Evolutionary conservation across 495 filamentous ascomycete species (phyloP), one percentile per base, ranked within the genome.

Genomic region (Oleoguttula mirabilis): DNA sequence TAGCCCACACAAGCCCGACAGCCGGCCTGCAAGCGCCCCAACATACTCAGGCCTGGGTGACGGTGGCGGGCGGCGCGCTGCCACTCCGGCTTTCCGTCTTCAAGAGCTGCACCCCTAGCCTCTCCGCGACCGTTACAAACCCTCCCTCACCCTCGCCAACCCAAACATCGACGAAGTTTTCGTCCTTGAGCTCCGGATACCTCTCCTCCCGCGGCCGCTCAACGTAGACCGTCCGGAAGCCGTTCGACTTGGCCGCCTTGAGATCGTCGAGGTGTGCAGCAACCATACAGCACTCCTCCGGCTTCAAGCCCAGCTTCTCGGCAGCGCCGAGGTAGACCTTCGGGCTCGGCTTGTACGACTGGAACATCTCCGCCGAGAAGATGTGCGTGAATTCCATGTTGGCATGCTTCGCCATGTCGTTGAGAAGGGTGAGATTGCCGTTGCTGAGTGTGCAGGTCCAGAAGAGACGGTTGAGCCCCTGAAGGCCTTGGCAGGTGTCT

Each of bases 311-410:
- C 32, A 87, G 59, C 32, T 62, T 60, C 32, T 63, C 52, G 11
- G 69, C 80, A 2, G 81, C 82, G 0, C 82, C 83, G 0, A 66
- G 60, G 57, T 87, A 88, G 4, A 80, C 76, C 30, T 59, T 62
- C 12, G 76, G 70, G 47, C 73, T 69, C 5, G 84, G 84, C 57
- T 90, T 92, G 55, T 88, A 88, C 5, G 75, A 77, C n/a, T 66
- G 63, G 53, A 85, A 88, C 45, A 79, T 66, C 59, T 79, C 82
- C 1, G 76, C 71, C 15, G 73, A 80, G 34, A 73, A 62, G 39
- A 88, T 52, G 36, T 67, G 64, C 23, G 65, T 66, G 50, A 82
- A 88, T 1, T 71, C 69, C 33, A 88, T 65, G 14, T 63, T 54
- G 3, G 69, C 79, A 51, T 72, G 51, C 21, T 48, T 42, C 33